Conservation (phyloP, 345 rosid species). For the Rhodomyrtus tomentosa region DNA sequence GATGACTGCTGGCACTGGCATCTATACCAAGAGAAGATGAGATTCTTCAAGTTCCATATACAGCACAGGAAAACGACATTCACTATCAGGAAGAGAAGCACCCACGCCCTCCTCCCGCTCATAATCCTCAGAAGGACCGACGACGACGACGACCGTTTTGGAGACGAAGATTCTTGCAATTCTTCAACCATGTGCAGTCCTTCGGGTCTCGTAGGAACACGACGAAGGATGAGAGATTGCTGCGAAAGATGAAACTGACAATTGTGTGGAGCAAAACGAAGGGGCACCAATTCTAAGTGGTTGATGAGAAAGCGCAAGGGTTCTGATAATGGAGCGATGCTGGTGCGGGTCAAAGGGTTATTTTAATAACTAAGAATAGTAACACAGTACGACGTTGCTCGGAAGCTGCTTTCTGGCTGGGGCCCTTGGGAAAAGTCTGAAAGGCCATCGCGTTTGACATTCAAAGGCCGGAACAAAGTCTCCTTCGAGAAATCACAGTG, state of each 20-base stretch:
- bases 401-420: background rate
- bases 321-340: background rate
- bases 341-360: background rate
- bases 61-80: constrained; percentile 43
- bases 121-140: background rate
- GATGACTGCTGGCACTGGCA: background rate
- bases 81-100: constrained; percentile 54
- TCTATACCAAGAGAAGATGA: constrained; percentile 39
- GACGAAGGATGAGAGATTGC: background rate
- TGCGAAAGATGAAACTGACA: background rate
- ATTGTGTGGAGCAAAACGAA: background rate
- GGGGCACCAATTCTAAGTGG: background rate
- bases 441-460: background rate
- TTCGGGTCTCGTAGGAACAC: background rate
- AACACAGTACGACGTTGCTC: background rate
- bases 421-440: background rate
- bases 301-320: background rate
- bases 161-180: background rate
- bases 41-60: constrained; percentile 50
- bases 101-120: constrained; percentile 53
- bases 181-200: background rate
- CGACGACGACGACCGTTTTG: background rate
- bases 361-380: background rate
- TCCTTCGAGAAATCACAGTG: background rate
- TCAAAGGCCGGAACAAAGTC: background rate